Evolutionary conservation across 2,329 filamentous ascomycete genomes (phyloP), one percentile per base, ranked within the genome.

Genomic region (Trichoderma sp.): DNA sequence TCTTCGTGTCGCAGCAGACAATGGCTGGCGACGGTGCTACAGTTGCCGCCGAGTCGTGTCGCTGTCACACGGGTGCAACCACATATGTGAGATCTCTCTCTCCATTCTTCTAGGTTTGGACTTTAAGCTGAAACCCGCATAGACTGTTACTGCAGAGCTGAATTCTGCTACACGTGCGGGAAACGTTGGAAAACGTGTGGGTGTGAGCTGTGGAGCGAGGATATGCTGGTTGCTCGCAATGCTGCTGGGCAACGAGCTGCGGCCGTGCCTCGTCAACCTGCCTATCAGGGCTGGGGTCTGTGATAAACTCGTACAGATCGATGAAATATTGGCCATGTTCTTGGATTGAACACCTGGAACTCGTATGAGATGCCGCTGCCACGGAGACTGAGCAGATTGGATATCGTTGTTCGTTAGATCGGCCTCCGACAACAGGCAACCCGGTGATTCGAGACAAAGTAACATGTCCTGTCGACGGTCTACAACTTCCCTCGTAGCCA

Each of bases 81-180:
- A 94, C 74, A 94, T 96, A 86, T 92, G 87, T 41, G 96, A 92
- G 89, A 90, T 80, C 9, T n/a, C 14, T 51, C 26, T 41, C 15
- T 28, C 26, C 17, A 5, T 21, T 34, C 19, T 21, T 3, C 14
- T 2, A 10, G 28, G 30, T 43, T 17, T 1, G 24, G 44, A 3
- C 17, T 4, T 0, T 82, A 80, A 26, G 14, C 41, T 62, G 15
- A 62, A 3, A 26, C 1, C 24, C 26, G n/a, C 5, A 14, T 15
- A 63, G 62, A 87, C 15, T 63, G 89, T 74, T 89, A 87, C 60
- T 96, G 93, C 72, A 89, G 85, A 61, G 90, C 91, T 24, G 85
- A 96, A 70, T 96, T 96, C 73, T 97, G 93, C 78, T 93, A 94
- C 85, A 83, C 91, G 24, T 97, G 93, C 73, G 92, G 90, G 21